Percentiles rank a stretch among this genome's conserved stretches.
These are phyloP conservation scores for Ilex aquifolium DNA, from an alignment of 257 asterid genomes.

Conservation along the genomic window DNA sequence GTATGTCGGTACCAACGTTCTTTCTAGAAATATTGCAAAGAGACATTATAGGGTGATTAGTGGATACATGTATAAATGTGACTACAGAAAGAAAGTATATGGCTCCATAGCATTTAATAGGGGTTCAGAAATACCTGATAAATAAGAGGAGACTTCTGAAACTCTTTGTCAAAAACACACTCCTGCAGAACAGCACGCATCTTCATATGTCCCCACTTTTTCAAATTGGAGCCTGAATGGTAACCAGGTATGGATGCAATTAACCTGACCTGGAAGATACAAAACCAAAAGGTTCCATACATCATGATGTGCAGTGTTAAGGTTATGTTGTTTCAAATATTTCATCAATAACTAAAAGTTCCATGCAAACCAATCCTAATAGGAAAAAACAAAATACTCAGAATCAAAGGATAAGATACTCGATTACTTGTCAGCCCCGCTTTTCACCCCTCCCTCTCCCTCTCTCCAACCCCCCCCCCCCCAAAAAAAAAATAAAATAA, in stretches of 20 bases:
- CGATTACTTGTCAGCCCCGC: too few species aligned
- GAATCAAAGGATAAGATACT: neutral
- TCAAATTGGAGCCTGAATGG: constrained; percentile 72
- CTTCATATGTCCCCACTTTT: constrained; percentile 99
- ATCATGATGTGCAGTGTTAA: too few species aligned
- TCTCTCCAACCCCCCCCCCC: too few species aligned
- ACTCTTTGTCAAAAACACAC: constrained; percentile 67
- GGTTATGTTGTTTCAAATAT: too few species aligned
- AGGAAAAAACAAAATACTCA: constrained; percentile 3
- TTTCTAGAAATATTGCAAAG: too few species aligned
- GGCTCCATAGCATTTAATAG: constrained; percentile 4
- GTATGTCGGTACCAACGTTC: too few species aligned
- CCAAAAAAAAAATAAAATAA: too few species aligned
- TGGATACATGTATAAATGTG: too few species aligned
- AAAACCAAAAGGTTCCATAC: neutral
- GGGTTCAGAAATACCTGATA: constrained; percentile 58
- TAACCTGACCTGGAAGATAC: constrained; percentile 72
- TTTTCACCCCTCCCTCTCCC: too few species aligned
- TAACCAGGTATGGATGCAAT: constrained; percentile 97
- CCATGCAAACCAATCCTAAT: neutral
- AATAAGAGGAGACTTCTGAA: constrained; percentile 80
- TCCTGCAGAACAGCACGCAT: constrained; percentile 81
- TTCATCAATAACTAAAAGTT: too few species aligned
- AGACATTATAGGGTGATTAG: too few species aligned
- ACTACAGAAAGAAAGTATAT: too few species aligned